phyloP scores from a whole-genome alignment of 148 eudicot genomes.

The Camellia lanceoleosa region DNA sequence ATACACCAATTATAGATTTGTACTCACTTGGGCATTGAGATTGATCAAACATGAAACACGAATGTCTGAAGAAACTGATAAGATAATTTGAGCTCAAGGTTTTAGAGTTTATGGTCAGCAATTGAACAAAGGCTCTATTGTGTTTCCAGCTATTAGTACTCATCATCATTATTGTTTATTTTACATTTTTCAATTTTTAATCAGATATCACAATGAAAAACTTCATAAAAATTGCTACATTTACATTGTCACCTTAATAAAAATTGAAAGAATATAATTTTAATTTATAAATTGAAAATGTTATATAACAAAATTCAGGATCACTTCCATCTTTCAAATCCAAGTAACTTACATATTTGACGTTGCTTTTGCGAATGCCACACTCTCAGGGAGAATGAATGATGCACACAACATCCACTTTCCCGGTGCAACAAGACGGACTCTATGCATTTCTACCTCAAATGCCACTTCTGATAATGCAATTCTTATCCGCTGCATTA shows the following conservation, averaged over 20 bases:
- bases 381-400: conserved; percentile 69
- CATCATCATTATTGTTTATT: no score
- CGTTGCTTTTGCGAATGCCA: conserved; percentile 42
- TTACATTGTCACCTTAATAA: background rate
- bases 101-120: no score
- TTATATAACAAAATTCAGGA: background rate
- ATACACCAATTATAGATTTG: no score
- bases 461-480: conserved; percentile 69
- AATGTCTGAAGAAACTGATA: no score
- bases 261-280: background rate
- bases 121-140: background rate
- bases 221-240: background rate
- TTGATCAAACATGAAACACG: no score
- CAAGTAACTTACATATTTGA: conserved; percentile 12
- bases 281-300: background rate
- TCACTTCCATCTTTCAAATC: background rate
- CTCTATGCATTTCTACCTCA: conserved; percentile 68
- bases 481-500: conserved; percentile 65
- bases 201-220: background rate
- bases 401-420: conserved; percentile 98
- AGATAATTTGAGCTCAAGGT: background rate
- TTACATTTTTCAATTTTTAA: background rate
- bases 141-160: background rate
- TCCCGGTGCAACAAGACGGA: conserved; percentile 91
- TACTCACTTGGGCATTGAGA: no score